A percentile compares a stretch with the other conserved stretches of the same genome.
Evolutionary conservation across 2,329 filamentous ascomycete species (phyloP).

Genomic region (Xylariaceae sp.): DNA sequence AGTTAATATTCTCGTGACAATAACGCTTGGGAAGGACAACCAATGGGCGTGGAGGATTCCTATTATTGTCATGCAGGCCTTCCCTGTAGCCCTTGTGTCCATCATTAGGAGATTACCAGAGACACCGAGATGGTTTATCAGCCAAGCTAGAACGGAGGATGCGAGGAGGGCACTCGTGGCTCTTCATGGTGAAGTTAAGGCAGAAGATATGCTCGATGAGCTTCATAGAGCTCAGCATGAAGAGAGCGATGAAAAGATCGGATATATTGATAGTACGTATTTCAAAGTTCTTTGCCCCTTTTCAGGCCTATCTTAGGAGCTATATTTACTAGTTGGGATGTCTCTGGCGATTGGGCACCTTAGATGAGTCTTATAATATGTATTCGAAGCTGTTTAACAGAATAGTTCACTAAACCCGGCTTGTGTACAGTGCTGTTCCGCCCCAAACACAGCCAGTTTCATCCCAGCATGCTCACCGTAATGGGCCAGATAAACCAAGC

Average conservation of each 20-base stretch:
- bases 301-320: neutral
- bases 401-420: neutral
- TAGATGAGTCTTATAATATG: neutral
- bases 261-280: conserved; percentile 51
- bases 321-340: neutral
- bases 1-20: conserved; percentile 59
- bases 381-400: neutral
- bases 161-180: conserved; percentile 50
- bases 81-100: conserved; percentile 55
- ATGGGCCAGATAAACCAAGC: conserved; percentile 67
- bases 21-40: conserved; percentile 54
- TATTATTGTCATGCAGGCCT: conserved; percentile 63
- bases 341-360: neutral
- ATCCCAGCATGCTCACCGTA: conserved; percentile 61
- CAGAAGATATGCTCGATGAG: conserved; percentile 51
- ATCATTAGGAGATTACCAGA: conserved; percentile 59
- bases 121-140: conserved; percentile 60
- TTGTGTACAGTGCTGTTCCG: conserved; percentile 45
- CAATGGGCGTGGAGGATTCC: conserved; percentile 66
- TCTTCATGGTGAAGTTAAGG: conserved; percentile 55
- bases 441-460: conserved; percentile 57
- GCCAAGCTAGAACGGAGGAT: conserved; percentile 51
- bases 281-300: neutral
- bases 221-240: conserved; percentile 53
- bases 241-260: conserved; percentile 49